These are phyloP conservation scores for Globisporangium camurandrum DNA, from an alignment of 352 stramenopile species.

Conservation along the genomic window DNA sequence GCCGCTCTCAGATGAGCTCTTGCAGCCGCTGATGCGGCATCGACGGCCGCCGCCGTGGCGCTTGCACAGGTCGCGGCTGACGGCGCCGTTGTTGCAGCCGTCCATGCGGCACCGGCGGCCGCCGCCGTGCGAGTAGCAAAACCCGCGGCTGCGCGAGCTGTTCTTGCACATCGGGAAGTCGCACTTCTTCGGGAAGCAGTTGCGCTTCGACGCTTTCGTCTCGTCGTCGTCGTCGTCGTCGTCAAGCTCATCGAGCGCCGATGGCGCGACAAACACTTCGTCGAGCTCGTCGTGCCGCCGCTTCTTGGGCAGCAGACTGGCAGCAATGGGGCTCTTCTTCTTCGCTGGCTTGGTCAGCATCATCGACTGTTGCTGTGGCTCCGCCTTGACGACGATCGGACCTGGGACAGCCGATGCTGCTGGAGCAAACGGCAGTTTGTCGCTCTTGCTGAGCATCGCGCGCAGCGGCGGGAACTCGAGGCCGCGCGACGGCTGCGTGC, in stretches of 20 bases:
- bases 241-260: not conserved
- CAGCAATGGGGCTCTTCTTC: slow-evolving; percentile 1
- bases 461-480: slow-evolving; percentile 10
- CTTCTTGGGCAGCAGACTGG: slow-evolving; percentile 18
- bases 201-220: slow-evolving; percentile 28
- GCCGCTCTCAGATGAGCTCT: slow-evolving; percentile 65
- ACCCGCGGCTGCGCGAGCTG: slow-evolving; percentile 65
- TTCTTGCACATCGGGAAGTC: slow-evolving; percentile 84
- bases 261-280: not conserved
- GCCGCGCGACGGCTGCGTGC: slow-evolving; percentile 5
- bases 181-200: slow-evolving; percentile 74
- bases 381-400: slow-evolving; percentile 20
- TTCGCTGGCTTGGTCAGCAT: slow-evolving; percentile 3
- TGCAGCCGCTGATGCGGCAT: slow-evolving; percentile 58
- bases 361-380: not conserved
- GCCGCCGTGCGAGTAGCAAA: slow-evolving; percentile 74
- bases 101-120: slow-evolving; percentile 57
- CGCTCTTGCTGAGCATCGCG: slow-evolving; percentile 12
- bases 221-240: slow-evolving; percentile 13
- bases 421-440: slow-evolving; percentile 4
- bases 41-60: slow-evolving; percentile 64
- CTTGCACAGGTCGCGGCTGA: slow-evolving; percentile 79
- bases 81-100: slow-evolving; percentile 59
- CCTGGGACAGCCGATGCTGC: not conserved
- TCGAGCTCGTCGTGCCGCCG: slow-evolving; percentile 16